A percentile compares a stretch with the other conserved stretches of the same genome.
phyloP scores from a whole-genome alignment of 768 basidiomycete genomes.

The Mycena floridula region DNA sequence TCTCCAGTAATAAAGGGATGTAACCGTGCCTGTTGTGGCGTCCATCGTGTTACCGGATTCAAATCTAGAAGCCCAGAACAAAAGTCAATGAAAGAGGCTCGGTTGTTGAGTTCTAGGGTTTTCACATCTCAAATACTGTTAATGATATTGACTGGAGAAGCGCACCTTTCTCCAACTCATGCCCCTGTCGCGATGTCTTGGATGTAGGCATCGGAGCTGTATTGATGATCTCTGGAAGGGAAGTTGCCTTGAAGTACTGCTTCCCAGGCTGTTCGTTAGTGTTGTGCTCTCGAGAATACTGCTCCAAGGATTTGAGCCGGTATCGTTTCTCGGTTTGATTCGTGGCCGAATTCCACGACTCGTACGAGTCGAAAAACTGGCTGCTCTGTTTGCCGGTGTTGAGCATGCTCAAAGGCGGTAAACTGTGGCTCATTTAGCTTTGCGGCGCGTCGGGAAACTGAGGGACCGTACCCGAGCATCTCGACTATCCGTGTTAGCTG shows the following conservation, averaged over 20 bases:
- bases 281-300: conserved; percentile 93
- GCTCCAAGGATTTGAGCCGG: conserved; percentile 84
- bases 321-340: conserved; percentile 79
- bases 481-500: conserved; percentile 95
- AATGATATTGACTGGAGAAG: too few species aligned
- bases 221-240: conserved; percentile 92
- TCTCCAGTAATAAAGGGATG: conserved; percentile 99
- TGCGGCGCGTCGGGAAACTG: conserved; percentile 1
- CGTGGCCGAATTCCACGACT: conserved; percentile 55
- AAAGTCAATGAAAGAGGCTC: conserved; percentile 95
- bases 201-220: conserved; percentile 88
- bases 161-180: conserved; percentile 89
- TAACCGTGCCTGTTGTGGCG: conserved; percentile 90
- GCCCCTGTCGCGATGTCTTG: conserved; percentile 68
- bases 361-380: conserved; percentile 85
- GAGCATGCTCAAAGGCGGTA: conserved; percentile 89
- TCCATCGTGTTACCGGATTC: conserved; percentile 94
- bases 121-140: conserved; percentile 3
- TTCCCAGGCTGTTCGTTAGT: conserved; percentile 97
- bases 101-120: conserved; percentile 87
- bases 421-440: conserved; percentile 33
- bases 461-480: conserved; percentile 83
- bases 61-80: conserved; percentile 90
- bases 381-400: conserved; percentile 92
- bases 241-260: conserved; percentile 95